Evolutionary conservation across 2,329 filamentous ascomycete species (phyloP), one percentile per base, ranked within the genome.

Genomic region (Aspergillus oerlinghausenensis): DNA sequence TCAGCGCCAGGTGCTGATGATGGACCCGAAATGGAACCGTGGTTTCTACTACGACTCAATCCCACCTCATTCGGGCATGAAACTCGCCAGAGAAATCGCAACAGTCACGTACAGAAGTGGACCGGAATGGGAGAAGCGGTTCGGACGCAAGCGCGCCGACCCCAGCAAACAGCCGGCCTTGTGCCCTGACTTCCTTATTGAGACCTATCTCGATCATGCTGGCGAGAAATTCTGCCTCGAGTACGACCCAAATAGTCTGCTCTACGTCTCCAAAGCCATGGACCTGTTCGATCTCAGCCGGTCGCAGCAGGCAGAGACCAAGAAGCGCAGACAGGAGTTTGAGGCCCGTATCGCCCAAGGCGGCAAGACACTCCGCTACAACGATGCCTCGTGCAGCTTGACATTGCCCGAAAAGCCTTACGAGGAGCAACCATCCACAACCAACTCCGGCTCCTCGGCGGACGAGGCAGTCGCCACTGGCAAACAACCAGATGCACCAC

Each of bases 261-360:
- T 99, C 2, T 99, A 99, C 73, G 90, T 99, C 55, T 96, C 91
- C 73, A 99, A 99, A 76, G 94, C 94, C 4, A 99, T 99, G 94
- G 94, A 99, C 70, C 80, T 99, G 11, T 99, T 99, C 72, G 94
- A 99, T 67, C 83, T 99, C 0, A 92, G 94, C 25, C 79, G 79
- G 50, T 82, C 84, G 43, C 86, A 88, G 68, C 90, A 92, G 70
- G 73, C 78, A 3, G 84, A 82, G 21, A 85, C 89, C 2, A 79
- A 79, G 21, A 69, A 78, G 32, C 83, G 91, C 28, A 81, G 92
- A 17, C 78, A 81, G 14, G 80, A 84, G 54, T 85, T 88, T 50
- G 77, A 82, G 59, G 74, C 78, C 48, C 82, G 83, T 51, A 75
- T 92, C 2, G 79, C 82, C 23, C 77, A 79, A 1, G 78, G 78